Conservation (phyloP, 768 basidiomycete genomes). For the Termitomyces sp. region DNA sequence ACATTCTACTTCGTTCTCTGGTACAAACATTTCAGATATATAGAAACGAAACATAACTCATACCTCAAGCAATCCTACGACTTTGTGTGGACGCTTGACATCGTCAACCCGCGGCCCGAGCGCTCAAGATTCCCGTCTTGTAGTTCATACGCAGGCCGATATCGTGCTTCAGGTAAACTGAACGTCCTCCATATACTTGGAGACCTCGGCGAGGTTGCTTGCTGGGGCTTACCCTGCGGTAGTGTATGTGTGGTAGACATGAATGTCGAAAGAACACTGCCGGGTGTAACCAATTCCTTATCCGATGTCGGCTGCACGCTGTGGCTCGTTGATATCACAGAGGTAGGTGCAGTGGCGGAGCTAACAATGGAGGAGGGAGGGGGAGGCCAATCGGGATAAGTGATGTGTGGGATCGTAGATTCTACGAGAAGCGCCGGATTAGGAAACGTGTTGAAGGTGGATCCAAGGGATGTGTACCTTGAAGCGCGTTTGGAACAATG, state of each 20-base stretch:
- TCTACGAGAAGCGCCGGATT: constrained; percentile 74
- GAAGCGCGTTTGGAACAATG: background rate
- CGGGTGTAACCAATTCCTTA: constrained; percentile 18
- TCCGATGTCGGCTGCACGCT: constrained; percentile 3
- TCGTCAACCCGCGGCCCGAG: constrained; percentile 44
- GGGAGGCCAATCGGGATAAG: constrained; percentile 8
- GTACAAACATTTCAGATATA: background rate
- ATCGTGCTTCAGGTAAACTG: constrained; percentile 28
- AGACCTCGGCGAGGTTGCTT: background rate
- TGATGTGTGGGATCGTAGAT: constrained; percentile 10
- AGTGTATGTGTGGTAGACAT: constrained; percentile 24
- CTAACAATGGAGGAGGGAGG: constrained; percentile 19
- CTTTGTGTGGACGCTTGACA: background rate
- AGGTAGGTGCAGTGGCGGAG: constrained; percentile 16
- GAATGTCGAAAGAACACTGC: constrained; percentile 21
- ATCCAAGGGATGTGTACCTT: constrained; percentile 97
- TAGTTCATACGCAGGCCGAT: constrained; percentile 79
- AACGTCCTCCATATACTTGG: constrained; percentile 8
- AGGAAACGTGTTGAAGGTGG: constrained; percentile 89
- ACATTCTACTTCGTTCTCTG: background rate
- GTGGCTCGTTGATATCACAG: constrained; percentile 20
- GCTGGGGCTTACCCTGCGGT: background rate
- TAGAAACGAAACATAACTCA: background rate
- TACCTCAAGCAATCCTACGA: background rate
- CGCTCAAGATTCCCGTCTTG: constrained; percentile 70